phyloP scores from a whole-genome alignment of 805 yeast species.

The Lachancea thermotolerans region DNA sequence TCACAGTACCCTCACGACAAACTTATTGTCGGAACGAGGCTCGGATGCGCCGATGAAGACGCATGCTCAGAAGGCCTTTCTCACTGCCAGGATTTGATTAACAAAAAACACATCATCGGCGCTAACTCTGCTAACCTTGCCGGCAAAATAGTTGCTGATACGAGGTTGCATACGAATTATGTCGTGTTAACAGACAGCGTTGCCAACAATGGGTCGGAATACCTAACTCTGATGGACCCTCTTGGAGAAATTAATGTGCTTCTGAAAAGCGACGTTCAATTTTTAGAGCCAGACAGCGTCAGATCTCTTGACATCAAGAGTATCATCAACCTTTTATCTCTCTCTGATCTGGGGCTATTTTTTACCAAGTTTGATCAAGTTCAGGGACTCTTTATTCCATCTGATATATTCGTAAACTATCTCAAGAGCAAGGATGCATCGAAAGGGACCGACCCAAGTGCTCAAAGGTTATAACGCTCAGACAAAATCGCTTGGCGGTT shows the following conservation, averaged over 20 bases:
- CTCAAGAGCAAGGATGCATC: neutral
- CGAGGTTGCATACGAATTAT: conserved; percentile 1
- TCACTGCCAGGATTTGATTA: neutral
- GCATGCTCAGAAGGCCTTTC: neutral
- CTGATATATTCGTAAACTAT: neutral
- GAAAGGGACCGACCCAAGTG: neutral
- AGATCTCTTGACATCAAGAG: neutral
- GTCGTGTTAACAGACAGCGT: conserved; percentile 13
- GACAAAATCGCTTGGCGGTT: no score
- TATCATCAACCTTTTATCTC: conserved; percentile 8
- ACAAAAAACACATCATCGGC: conserved; percentile 4
- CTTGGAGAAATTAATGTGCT: conserved; percentile 16
- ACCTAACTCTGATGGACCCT: conserved; percentile 14
- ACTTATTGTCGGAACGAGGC: neutral
- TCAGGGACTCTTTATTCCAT: conserved; percentile 1
- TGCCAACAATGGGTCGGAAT: conserved; percentile 4
- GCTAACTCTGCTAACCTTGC: conserved; percentile 4
- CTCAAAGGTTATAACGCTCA: no score
- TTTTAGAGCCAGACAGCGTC: conserved; percentile 1
- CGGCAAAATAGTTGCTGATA: conserved; percentile 14
- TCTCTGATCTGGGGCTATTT: conserved; percentile 17
- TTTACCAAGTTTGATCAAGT: conserved; percentile 11
- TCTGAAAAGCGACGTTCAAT: conserved; percentile 8
- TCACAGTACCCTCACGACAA: conserved; percentile 6
- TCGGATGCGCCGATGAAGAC: neutral